These are phyloP conservation scores for Metschnikowia lunata DNA, from an alignment of 805 yeast genomes.

Conservation along the genomic window DNA sequence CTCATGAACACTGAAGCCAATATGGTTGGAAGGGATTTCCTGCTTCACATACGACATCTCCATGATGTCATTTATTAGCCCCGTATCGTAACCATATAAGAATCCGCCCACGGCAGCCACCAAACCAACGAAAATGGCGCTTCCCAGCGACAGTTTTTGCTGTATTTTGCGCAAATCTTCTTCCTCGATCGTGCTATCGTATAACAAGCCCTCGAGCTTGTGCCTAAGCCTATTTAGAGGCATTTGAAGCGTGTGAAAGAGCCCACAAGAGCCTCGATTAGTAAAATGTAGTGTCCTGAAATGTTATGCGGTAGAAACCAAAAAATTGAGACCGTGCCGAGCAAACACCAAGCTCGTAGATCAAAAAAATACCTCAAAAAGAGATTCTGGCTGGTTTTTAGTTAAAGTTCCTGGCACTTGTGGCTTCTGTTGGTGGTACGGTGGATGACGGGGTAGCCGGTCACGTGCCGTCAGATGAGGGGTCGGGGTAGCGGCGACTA, in stretches of 20 bases:
- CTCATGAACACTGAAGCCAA: conserved; percentile 54
- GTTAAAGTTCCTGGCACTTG: too few relatives aligned
- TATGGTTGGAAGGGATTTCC: conserved; percentile 47
- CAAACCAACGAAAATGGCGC: conserved; percentile 70
- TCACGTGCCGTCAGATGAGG: too few relatives aligned
- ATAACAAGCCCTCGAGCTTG: conserved; percentile 25
- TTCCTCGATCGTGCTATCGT: conserved; percentile 33
- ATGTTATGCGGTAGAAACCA: too few relatives aligned
- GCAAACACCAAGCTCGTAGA: too few relatives aligned
- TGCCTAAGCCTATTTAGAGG: conserved; percentile 3
- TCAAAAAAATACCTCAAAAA: too few relatives aligned
- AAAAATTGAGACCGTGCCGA: too few relatives aligned
- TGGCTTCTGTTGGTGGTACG: too few relatives aligned
- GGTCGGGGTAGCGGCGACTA: too few relatives aligned
- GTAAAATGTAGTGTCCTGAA: too few relatives aligned
- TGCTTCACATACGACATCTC: conserved; percentile 68
- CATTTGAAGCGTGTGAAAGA: conserved; percentile 3
- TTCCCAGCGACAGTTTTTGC: conserved; percentile 48
- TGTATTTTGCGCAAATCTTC: conserved; percentile 36
- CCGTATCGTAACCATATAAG: conserved; percentile 86
- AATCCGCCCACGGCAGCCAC: conserved; percentile 92
- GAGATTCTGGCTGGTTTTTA: too few relatives aligned
- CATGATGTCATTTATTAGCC: conserved; percentile 70
- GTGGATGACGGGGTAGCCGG: too few relatives aligned
- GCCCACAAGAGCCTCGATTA: too few relatives aligned